Evolutionary conservation across 75 land plant genomes (phyloP), one percentile per base, ranked within the genome.

Genomic region (Larix kaempferi): DNA sequence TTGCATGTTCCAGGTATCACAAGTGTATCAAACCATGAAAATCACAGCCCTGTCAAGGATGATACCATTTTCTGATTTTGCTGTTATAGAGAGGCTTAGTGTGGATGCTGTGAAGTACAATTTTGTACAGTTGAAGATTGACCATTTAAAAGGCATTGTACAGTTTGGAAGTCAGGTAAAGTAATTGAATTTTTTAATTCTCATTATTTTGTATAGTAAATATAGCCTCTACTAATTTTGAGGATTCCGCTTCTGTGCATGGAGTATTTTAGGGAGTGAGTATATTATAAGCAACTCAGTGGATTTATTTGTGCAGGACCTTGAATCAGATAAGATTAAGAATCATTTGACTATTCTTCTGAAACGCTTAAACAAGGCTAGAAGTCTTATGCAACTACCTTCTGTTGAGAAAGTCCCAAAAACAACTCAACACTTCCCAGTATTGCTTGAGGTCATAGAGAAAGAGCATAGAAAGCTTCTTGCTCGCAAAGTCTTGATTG

Each of bases 381-480:
- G 93, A 67, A 76, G 80, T 59, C 64, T 91, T 75, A 94, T 97
- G 64, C 78, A 83, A 57, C 90, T 91, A 56, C 88, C 92, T 54
- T 62, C 58, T 6, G 15, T 54, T 26, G 88, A 84, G 65, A 91
- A 80, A 59, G 76, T 77, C 11, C 78, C 93, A 27, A 92, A 87
- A 77, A 59, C 84, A 0, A 76, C 76, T 75, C 79, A 84, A 12
- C 82, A 82, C 21, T 78, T 88, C 55, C 66, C 85, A 37, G 84
- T 81, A 52, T 83, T 97, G 26, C 83, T 83, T 49, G 86, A 82
- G 10, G 78, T 76, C 27, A 91, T 97, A 5, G 98, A 97, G 75
- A 94, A 86, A 86, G 99, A 97, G 49, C 99, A 97, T 74, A 94
- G 87, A 57, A 87, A 90, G 80, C 92, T 97, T 79, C 89, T 97